Base-by-base conservation (phyloP, 257 asterid species). In the Orobanche coerulescens region DNA sequence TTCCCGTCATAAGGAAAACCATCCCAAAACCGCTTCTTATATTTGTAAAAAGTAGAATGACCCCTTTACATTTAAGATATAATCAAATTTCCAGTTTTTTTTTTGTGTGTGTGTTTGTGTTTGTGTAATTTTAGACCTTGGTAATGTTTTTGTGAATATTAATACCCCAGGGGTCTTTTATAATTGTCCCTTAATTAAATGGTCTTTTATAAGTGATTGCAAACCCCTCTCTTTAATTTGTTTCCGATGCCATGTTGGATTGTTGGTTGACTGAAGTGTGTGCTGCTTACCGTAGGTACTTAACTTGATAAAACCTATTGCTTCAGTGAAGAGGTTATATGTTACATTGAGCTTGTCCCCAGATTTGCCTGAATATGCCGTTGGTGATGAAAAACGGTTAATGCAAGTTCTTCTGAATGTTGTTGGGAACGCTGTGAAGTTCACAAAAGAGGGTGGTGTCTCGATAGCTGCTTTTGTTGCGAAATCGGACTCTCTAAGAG, bases 361-460 rank as follows among this genome's bases (percentile, higher is more conserved):
- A 4, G 99, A 90, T 58, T 74, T 90, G 66, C 90, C 91, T 10
- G 97, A 84, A 59, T 78, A 71, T 72, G 90, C 88, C 24, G 57
- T 82, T 61, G 97, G 99, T 54, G 99, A 93, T 75, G 99, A 89
- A 72, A 90, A 89, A 67, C 74, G 99, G 72, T 77, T 93, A 11
- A 83, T 87, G 95, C 99, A 90, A 77, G 78, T 87, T 50, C 77
- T 93, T 55, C 66, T 93, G 52, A 93, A 93, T 69, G 84, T 93
- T 54, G 81, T 83, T 55, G 99, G 99, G 44, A 93, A 93, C 76
- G 99, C 99, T 39, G 94, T 90, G 64, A 93, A 93, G 72, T 93
- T 93, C 83, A 77, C 97, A 6, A 90, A 80, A 75, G 96, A 89
- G 67, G 99, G 99, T 18, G 81, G 95, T 20, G 66, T 89, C 55